phyloP scores from a whole-genome alignment of 1,284 basidiomycete species.

The Schizopora paradoxa region DNA sequence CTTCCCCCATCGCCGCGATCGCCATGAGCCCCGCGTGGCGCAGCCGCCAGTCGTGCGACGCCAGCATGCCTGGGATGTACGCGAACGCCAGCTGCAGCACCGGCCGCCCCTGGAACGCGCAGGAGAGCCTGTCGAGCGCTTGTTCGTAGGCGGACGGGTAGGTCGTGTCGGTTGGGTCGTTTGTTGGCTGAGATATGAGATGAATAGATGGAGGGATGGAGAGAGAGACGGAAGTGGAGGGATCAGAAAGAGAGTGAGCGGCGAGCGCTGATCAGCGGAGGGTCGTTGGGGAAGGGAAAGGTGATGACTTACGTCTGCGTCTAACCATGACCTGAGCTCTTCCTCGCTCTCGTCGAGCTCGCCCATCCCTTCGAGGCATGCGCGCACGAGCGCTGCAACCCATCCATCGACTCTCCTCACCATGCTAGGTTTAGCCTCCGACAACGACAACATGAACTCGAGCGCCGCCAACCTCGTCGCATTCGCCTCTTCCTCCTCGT shows the following conservation, averaged over 20 bases:
- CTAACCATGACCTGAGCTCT: constrained; percentile 58
- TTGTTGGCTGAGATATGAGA: constrained; percentile 55
- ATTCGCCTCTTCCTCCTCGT: constrained; percentile 45
- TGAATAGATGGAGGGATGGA: neutral
- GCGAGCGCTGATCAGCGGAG: neutral
- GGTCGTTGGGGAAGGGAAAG: constrained; percentile 22
- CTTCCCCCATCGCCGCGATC: constrained; percentile 73
- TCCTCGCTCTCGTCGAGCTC: constrained; percentile 59
- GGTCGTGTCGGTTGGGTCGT: constrained; percentile 66
- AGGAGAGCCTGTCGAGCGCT: constrained; percentile 68
- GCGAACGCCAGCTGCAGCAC: constrained; percentile 73
- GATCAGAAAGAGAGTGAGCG: constrained; percentile 2
- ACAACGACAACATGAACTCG: constrained; percentile 74
- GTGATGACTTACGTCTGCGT: constrained; percentile 56
- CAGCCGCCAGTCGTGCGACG: constrained; percentile 73
- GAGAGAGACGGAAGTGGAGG: constrained; percentile 9
- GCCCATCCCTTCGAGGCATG: constrained; percentile 76
- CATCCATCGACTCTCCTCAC: constrained; percentile 62
- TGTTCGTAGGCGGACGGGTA: constrained; percentile 77
- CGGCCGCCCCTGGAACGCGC: constrained; percentile 65
- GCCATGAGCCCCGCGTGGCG: constrained; percentile 80
- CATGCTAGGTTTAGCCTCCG: constrained; percentile 62
- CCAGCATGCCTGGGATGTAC: constrained; percentile 75
- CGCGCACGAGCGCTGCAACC: constrained; percentile 60
- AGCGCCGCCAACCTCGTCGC: constrained; percentile 59